phyloP scores from a whole-genome alignment of 2,329 filamentous ascomycete species.

The Fusarium sterilihyphosum region DNA sequence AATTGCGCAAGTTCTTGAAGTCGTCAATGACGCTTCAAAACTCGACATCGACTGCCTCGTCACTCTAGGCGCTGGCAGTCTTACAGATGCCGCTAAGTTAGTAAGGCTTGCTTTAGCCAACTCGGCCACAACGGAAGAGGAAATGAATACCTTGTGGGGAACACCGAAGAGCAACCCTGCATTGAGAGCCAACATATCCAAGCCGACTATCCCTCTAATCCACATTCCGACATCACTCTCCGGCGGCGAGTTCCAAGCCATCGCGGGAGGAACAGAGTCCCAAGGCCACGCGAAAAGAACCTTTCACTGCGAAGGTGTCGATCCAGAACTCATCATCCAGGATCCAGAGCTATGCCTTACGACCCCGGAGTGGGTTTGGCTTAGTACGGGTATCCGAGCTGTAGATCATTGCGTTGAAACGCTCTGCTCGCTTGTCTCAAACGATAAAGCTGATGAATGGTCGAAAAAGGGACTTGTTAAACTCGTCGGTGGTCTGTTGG shows the following conservation, averaged over 20 bases:
- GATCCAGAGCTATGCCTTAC: constrained; percentile 62
- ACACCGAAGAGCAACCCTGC: constrained; percentile 37
- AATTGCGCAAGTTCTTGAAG: constrained; percentile 61
- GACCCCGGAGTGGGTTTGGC: constrained; percentile 64
- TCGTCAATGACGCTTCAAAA: constrained; percentile 52
- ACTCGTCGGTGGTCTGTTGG: constrained; percentile 6
- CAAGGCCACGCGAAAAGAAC: constrained; percentile 40
- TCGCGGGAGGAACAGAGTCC: constrained; percentile 44
- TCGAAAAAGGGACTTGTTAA: background rate
- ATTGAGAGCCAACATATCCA: constrained; percentile 3
- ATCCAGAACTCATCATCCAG: constrained; percentile 64
- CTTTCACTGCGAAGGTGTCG: constrained; percentile 49
- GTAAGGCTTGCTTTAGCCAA: constrained; percentile 62
- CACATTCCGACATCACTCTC: constrained; percentile 50
- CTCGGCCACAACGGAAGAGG: constrained; percentile 49
- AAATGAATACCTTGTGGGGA: constrained; percentile 50
- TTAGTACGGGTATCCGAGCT: constrained; percentile 65
- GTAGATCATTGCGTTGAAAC: constrained; percentile 69
- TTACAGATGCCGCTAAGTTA: constrained; percentile 67
- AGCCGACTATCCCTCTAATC: constrained; percentile 45
- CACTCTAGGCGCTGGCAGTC: constrained; percentile 63
- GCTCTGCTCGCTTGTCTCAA: constrained; percentile 56
- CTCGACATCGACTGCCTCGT: constrained; percentile 59
- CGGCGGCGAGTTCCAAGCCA: constrained; percentile 49
- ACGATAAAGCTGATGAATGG: constrained; percentile 43